These are phyloP conservation scores for Irpex lacteus DNA, from an alignment of 1,284 basidiomycete genomes.

Conservation along the genomic window DNA sequence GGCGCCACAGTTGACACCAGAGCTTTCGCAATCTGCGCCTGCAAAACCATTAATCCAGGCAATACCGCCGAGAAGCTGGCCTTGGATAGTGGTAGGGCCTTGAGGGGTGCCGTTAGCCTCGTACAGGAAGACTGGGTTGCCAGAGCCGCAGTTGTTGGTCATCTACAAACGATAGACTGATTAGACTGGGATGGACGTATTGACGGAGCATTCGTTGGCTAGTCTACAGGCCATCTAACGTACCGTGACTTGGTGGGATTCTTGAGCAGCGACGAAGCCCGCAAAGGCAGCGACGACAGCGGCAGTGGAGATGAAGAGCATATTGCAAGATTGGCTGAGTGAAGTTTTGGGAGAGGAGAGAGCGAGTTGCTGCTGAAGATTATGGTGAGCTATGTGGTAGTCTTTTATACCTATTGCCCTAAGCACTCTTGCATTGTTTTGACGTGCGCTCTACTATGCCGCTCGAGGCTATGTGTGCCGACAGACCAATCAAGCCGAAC, in stretches of 20 bases:
- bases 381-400: too few species aligned
- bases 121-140: background rate
- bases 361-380: background rate
- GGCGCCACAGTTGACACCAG: slow-evolving; percentile 10
- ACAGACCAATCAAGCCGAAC: too few species aligned
- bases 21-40: slow-evolving; percentile 7
- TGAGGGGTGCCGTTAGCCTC: background rate
- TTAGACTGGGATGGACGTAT: background rate
- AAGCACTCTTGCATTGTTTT: too few species aligned
- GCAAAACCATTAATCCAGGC: slow-evolving; percentile 8
- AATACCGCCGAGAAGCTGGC: slow-evolving; percentile 9
- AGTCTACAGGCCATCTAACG: background rate
- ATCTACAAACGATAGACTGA: background rate
- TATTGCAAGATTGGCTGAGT: background rate
- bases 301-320: background rate
- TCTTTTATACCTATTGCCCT: too few species aligned
- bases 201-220: background rate
- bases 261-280: background rate
- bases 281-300: background rate
- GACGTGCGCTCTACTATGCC: too few species aligned
- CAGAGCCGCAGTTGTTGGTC: background rate
- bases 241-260: background rate
- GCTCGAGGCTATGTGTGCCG: too few species aligned
- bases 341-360: too few species aligned
- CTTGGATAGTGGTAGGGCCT: background rate